Conservation (phyloP, 2,329 filamentous ascomycete genomes). For the Neospermospora avenae region DNA sequence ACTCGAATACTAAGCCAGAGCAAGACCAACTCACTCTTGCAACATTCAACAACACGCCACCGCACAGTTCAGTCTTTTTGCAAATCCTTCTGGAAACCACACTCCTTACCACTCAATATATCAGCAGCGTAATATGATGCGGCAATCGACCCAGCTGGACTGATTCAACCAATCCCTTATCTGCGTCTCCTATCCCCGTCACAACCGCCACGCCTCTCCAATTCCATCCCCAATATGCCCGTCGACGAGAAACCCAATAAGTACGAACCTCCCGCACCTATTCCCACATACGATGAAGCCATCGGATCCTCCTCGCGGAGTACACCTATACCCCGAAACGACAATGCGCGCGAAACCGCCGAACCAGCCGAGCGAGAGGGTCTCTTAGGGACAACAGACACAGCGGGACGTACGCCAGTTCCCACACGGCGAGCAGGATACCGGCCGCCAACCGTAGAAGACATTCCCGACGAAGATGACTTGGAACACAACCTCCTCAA, state of each 20-base stretch:
- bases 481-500: constrained; percentile 45
- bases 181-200: constrained; percentile 4
- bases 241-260: constrained; percentile 52
- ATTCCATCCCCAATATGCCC: constrained; percentile 22
- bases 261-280: constrained; percentile 60
- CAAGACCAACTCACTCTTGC: constrained; percentile 8
- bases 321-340: constrained; percentile 59
- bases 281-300: constrained; percentile 83
- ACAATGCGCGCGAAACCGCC: constrained; percentile 56
- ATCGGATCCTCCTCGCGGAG: constrained; percentile 57
- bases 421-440: constrained; percentile 57
- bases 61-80: background rate
- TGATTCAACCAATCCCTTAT: constrained; percentile 3
- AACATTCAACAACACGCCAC: constrained; percentile 4
- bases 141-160: constrained; percentile 8
- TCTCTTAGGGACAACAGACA: constrained; percentile 51
- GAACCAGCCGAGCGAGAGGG: constrained; percentile 75
- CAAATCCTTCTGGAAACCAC: constrained; percentile 4
- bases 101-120: constrained; percentile 16
- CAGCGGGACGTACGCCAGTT: constrained; percentile 42
- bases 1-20: constrained; percentile 6
- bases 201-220: background rate
- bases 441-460: constrained; percentile 78
- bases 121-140: constrained; percentile 7
- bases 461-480: constrained; percentile 42